Percentiles rank a stretch among this genome's conserved stretches.
phyloP scores from a whole-genome alignment of 129 eudicot genomes.

The Chrysanthemum seticuspe region DNA sequence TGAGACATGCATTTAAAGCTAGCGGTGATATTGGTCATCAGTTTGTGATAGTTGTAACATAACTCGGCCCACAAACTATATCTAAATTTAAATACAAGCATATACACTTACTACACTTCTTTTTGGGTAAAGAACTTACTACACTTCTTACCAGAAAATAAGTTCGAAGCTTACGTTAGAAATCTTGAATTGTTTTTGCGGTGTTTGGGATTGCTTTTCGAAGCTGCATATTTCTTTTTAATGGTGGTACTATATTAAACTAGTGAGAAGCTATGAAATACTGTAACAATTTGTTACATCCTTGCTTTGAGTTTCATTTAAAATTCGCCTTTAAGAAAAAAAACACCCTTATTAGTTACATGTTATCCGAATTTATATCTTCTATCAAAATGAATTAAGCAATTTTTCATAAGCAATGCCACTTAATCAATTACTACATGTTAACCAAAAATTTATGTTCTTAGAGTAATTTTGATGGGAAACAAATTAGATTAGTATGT shows the following conservation, averaged over 20 bases:
- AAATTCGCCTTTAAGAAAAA: too few relatives aligned
- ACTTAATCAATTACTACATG: not conserved
- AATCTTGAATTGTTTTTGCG: not conserved
- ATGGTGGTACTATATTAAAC: too few relatives aligned
- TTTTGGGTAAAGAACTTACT: too few relatives aligned
- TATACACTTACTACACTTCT: not conserved
- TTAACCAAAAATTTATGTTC: not conserved
- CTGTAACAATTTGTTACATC: too few relatives aligned
- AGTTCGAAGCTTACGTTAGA: not conserved
- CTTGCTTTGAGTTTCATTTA: too few relatives aligned
- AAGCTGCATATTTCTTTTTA: too few relatives aligned
- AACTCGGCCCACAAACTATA: conserved; percentile 21
- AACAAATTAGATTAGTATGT: not conserved
- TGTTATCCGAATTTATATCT: not conserved
- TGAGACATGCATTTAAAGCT: conserved; percentile 30
- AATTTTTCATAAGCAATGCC: too few relatives aligned
- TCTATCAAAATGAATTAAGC: too few relatives aligned
- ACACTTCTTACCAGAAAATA: not conserved
- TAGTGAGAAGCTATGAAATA: too few relatives aligned
- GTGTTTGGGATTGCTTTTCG: too few relatives aligned
- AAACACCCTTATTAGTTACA: too few relatives aligned
- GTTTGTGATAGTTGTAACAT: conserved; percentile 10
- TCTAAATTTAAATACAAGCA: not conserved
- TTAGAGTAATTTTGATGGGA: not conserved
- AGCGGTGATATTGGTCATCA: conserved; percentile 40